Evolutionary conservation across 768 basidiomycete species (phyloP).

Genomic region (Boletellus emodensis): DNA sequence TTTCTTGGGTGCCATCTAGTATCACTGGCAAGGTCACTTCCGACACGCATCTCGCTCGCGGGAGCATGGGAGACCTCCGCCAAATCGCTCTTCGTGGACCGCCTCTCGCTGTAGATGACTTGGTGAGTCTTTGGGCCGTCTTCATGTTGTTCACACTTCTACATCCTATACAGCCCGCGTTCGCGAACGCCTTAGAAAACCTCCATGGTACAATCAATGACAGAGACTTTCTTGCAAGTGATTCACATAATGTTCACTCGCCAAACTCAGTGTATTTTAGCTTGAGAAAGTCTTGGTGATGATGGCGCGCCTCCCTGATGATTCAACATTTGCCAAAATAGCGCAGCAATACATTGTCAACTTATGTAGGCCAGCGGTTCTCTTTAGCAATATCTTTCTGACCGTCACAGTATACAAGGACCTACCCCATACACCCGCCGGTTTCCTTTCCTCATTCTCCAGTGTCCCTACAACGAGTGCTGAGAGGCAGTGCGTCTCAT

Average conservation of each 20-base stretch:
- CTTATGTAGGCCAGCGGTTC: slow-evolving; percentile 46
- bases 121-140: slow-evolving; percentile 20
- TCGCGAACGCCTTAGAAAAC: slow-evolving; percentile 45
- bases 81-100: slow-evolving; percentile 27
- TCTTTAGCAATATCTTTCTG: not conserved
- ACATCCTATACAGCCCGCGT: slow-evolving; percentile 38
- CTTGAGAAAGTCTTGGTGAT: slow-evolving; percentile 58
- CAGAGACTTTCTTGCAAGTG: slow-evolving; percentile 53
- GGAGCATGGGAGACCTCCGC: slow-evolving; percentile 24
- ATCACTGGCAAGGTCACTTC: not conserved
- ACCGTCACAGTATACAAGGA: slow-evolving; percentile 62
- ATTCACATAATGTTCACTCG: not conserved
- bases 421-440: slow-evolving; percentile 68
- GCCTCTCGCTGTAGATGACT: slow-evolving; percentile 21
- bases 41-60: slow-evolving; percentile 7
- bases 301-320: slow-evolving; percentile 51
- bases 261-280: slow-evolving; percentile 32
- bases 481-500: slow-evolving; percentile 29
- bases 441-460: slow-evolving; percentile 39
- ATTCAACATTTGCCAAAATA: slow-evolving; percentile 26
- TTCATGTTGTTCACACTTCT: not conserved
- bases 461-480: not conserved
- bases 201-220: slow-evolving; percentile 48
- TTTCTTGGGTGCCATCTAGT: slow-evolving; percentile 10
- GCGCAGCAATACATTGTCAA: slow-evolving; percentile 51